Evolutionary conservation across 352 stramenopile genomes (phyloP).

Genomic region (Aphanomyces euteiches): DNA sequence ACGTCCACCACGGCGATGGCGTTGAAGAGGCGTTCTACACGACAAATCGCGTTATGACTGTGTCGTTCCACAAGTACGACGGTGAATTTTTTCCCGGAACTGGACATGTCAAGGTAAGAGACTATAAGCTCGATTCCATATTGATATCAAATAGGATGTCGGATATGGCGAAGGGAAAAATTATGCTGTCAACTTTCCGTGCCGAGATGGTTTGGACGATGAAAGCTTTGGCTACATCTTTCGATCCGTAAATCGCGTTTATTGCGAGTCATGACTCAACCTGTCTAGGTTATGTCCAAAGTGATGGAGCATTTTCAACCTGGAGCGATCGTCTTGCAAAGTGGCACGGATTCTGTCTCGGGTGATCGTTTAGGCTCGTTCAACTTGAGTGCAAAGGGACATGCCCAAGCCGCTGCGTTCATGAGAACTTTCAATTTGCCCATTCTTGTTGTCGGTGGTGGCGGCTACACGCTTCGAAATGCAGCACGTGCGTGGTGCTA

Average conservation of each 20-base stretch:
- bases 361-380: constrained; percentile 98
- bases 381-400: constrained; percentile 96
- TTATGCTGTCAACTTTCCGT: constrained; percentile 98
- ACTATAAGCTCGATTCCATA: background rate
- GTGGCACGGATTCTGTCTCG: constrained; percentile 96
- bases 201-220: constrained; percentile 98
- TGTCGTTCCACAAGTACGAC: constrained; percentile 98
- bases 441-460: constrained; percentile 95
- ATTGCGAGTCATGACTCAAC: background rate
- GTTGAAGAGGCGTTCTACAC: constrained; percentile 99
- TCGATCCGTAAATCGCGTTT: constrained; percentile 35
- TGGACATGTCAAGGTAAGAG: constrained; percentile 39
- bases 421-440: constrained; percentile 96
- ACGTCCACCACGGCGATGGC: constrained; percentile 99
- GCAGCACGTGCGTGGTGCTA: constrained; percentile 92
- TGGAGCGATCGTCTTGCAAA: constrained; percentile 97
- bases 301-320: constrained; percentile 96
- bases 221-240: constrained; percentile 91
- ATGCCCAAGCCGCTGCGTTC: constrained; percentile 96
- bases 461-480: constrained; percentile 98
- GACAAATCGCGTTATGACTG: constrained; percentile 98
- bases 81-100: constrained; percentile 99
- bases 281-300: constrained; percentile 88
- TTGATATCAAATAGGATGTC: constrained; percentile 48
- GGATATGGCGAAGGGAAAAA: constrained; percentile 93